Conservation (phyloP, 139 green algal genomes). For the Picochlorum sp. region DNA sequence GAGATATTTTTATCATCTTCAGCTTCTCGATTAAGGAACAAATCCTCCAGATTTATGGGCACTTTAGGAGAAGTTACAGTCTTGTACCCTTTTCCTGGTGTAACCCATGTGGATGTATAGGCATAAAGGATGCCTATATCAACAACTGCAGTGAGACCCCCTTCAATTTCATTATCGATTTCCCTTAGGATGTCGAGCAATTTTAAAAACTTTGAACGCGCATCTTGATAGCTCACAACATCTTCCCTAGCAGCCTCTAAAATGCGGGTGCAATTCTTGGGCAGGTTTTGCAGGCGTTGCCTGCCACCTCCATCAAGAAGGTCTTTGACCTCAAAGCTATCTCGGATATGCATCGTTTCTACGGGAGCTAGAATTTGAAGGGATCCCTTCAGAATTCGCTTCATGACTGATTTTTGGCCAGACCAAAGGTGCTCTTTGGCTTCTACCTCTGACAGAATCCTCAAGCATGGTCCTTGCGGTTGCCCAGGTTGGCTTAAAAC, state of each 20-base stretch:
- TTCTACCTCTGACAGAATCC: conserved; percentile 41
- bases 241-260: conserved; percentile 7
- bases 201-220: conserved; percentile 18
- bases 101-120: conserved; percentile 51
- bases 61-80: conserved; percentile 44
- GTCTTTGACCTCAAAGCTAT: conserved; percentile 2
- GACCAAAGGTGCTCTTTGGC: conserved; percentile 56
- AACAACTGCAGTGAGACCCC: conserved; percentile 36
- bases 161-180: conserved; percentile 28
- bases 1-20: not conserved
- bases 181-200: conserved; percentile 31
- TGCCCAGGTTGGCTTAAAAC: conserved; percentile 34
- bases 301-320: not conserved
- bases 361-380: conserved; percentile 7
- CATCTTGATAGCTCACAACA: too few relatives aligned
- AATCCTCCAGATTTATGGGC: conserved; percentile 38
- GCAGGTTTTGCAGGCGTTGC: not conserved
- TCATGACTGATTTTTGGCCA: conserved; percentile 30
- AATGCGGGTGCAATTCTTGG: too few relatives aligned
- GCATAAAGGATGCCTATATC: conserved; percentile 53
- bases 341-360: not conserved
- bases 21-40: conserved; percentile 23
- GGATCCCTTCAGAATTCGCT: conserved; percentile 23
- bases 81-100: conserved; percentile 46
- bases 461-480: conserved; percentile 31